A percentile compares a stretch with the other conserved stretches of the same genome.
Conservation (phyloP, 2,329 filamentous ascomycete species). For the Cercospora sp. region DNA sequence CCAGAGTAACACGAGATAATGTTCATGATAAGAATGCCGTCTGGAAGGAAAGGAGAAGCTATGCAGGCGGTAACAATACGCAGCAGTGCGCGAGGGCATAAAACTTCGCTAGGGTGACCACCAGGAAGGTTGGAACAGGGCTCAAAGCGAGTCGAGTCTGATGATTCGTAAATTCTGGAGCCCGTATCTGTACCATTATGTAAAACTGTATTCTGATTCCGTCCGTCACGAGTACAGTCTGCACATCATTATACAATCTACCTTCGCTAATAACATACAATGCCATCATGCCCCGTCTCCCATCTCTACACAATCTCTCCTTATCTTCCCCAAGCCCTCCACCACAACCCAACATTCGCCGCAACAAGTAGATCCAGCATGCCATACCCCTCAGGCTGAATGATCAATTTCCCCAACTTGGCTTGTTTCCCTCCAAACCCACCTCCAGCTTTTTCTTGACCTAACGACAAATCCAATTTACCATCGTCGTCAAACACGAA, state of each 20-base stretch:
- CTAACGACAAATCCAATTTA: conserved; percentile 71
- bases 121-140: neutral
- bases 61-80: neutral
- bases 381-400: conserved; percentile 86
- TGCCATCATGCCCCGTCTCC: neutral
- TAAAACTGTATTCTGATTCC: neutral
- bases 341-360: conserved; percentile 90
- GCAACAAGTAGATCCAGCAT: conserved; percentile 94
- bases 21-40: neutral
- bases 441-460: conserved; percentile 80
- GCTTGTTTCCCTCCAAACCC: conserved; percentile 82
- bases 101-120: neutral
- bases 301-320: neutral
- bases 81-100: neutral
- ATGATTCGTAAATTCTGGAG: neutral
- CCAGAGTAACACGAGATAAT: neutral
- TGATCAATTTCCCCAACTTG: conserved; percentile 90
- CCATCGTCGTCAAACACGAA: conserved; percentile 40
- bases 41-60: neutral
- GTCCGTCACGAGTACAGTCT: neutral
- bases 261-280: neutral
- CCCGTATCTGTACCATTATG: neutral
- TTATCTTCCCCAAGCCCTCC: conserved; percentile 63
- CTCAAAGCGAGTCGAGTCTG: neutral
- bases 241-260: neutral